Conservation (phyloP, 2,329 filamentous ascomycete species). For the Tympanopsis confertula region DNA sequence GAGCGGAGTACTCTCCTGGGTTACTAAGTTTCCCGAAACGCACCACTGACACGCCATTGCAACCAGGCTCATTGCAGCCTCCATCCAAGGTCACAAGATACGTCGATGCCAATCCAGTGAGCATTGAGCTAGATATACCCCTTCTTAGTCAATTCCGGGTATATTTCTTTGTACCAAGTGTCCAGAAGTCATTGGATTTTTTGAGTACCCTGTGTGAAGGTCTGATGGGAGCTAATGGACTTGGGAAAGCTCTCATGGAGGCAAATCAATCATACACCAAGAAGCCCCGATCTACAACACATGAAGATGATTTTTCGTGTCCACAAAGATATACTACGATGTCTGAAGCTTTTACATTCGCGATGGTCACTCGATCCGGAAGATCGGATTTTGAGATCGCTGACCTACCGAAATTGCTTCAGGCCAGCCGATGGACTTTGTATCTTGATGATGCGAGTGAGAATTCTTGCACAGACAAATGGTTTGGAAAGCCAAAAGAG, state of each 20-base stretch:
- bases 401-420: slow-evolving; percentile 48
- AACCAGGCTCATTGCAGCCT: slow-evolving; percentile 28
- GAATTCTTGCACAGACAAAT: slow-evolving; percentile 56
- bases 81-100: slow-evolving; percentile 64
- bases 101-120: slow-evolving; percentile 67
- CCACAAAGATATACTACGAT: slow-evolving; percentile 58
- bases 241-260: slow-evolving; percentile 41
- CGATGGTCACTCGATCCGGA: slow-evolving; percentile 42
- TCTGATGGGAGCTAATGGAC: too few relatives aligned
- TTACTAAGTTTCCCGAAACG: neutral
- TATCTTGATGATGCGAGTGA: slow-evolving; percentile 57
- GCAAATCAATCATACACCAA: slow-evolving; percentile 46
- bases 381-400: slow-evolving; percentile 50
- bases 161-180: slow-evolving; percentile 57
- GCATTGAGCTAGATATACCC: slow-evolving; percentile 68
- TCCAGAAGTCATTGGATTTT: slow-evolving; percentile 42
- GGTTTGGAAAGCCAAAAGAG: slow-evolving; percentile 46
- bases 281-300: slow-evolving; percentile 41
- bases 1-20: slow-evolving; percentile 37
- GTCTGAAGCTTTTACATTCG: slow-evolving; percentile 60
- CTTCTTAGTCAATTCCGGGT: slow-evolving; percentile 68
- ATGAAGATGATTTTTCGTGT: slow-evolving; percentile 54
- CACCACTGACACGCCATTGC: slow-evolving; percentile 11
- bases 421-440: slow-evolving; percentile 59
- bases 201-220: slow-evolving; percentile 45